Evolutionary conservation across 2,329 filamentous ascomycete genomes (phyloP).

Genomic region (Scleromitrula shiraiana): DNA sequence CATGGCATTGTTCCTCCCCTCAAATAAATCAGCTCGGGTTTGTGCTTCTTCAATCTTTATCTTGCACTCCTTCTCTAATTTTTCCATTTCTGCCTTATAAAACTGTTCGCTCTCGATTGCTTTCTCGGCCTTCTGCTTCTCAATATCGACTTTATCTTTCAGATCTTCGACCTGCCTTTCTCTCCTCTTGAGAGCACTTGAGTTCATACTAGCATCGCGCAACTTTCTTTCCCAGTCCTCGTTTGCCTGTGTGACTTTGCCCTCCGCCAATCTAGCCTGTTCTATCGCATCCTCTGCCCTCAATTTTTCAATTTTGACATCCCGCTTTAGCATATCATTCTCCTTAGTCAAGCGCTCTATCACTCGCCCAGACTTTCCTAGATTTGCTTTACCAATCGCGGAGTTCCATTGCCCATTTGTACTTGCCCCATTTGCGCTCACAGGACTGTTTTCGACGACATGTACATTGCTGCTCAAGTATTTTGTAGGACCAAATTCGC

Average conservation of each 20-base stretch:
- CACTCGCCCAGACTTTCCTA: constrained; percentile 68
- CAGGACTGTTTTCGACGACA: constrained; percentile 13
- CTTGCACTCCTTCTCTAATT: constrained; percentile 49
- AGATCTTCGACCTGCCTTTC: constrained; percentile 67
- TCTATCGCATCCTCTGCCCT: constrained; percentile 64
- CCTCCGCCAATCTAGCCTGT: constrained; percentile 57
- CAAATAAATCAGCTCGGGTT: constrained; percentile 56
- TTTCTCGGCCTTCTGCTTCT: constrained; percentile 52
- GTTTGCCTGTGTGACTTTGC: constrained; percentile 61
- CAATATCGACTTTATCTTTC: constrained; percentile 53
- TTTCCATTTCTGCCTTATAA: constrained; percentile 59
- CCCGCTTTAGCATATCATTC: constrained; percentile 68
- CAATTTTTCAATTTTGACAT: constrained; percentile 58
- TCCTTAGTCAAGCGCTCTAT: constrained; percentile 77
- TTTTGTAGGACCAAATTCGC: constrained; percentile 26
- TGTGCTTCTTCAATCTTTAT: constrained; percentile 59
- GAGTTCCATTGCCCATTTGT: constrained; percentile 45
- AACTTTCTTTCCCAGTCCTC: constrained; percentile 62
- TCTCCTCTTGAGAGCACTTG: constrained; percentile 61
- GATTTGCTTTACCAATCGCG: constrained; percentile 59
- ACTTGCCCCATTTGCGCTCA: constrained; percentile 1
- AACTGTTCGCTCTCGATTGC: constrained; percentile 52
- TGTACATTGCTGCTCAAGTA: constrained; percentile 17
- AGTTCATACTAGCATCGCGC: constrained; percentile 63
- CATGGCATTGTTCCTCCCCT: constrained; percentile 62